Percentiles rank a stretch among this genome's conserved stretches.
These are phyloP conservation scores for Letharia columbiana DNA, from an alignment of 495 filamentous ascomycete genomes.

Conservation along the genomic window DNA sequence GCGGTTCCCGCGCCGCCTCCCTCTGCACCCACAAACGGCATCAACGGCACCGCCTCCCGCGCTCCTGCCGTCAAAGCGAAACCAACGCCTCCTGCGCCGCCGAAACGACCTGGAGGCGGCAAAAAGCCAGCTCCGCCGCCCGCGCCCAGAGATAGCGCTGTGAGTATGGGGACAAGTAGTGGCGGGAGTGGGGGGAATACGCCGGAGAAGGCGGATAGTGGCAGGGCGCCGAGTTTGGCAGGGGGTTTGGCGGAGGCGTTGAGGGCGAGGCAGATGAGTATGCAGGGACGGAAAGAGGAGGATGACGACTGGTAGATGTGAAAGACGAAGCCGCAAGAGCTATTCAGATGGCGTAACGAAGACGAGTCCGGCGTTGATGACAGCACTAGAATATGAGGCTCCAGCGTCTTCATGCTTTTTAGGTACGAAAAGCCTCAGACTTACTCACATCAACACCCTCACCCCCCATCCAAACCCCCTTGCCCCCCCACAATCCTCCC, in stretches of 20 bases:
- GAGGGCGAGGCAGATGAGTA: constrained; percentile 60
- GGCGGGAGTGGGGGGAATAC: constrained; percentile 60
- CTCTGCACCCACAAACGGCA: constrained; percentile 41
- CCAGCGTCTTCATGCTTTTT: not conserved
- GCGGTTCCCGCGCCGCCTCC: constrained; percentile 39
- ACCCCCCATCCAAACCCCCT: not conserved
- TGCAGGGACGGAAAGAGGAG: constrained; percentile 51
- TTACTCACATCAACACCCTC: not conserved
- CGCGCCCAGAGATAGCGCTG: constrained; percentile 60
- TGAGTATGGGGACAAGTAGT: constrained; percentile 60
- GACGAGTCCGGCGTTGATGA: not conserved
- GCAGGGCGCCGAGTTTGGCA: constrained; percentile 56
- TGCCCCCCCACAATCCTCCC: not conserved
- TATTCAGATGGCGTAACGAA: no score
- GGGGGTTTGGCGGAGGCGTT: constrained; percentile 80
- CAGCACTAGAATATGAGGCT: not conserved
- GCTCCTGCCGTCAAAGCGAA: constrained; percentile 53
- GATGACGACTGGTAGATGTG: constrained; percentile 49
- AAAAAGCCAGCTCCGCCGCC: constrained; percentile 58
- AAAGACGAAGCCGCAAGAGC: not conserved
- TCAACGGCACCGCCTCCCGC: constrained; percentile 21
- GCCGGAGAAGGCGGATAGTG: constrained; percentile 56
- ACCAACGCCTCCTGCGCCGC: constrained; percentile 71
- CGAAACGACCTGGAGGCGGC: constrained; percentile 69
- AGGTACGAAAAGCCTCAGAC: not conserved